Percentiles rank a stretch among this genome's conserved stretches.
phyloP scores from a whole-genome alignment of 2,329 filamentous ascomycete species.

The Biscogniauxia sp. region DNA sequence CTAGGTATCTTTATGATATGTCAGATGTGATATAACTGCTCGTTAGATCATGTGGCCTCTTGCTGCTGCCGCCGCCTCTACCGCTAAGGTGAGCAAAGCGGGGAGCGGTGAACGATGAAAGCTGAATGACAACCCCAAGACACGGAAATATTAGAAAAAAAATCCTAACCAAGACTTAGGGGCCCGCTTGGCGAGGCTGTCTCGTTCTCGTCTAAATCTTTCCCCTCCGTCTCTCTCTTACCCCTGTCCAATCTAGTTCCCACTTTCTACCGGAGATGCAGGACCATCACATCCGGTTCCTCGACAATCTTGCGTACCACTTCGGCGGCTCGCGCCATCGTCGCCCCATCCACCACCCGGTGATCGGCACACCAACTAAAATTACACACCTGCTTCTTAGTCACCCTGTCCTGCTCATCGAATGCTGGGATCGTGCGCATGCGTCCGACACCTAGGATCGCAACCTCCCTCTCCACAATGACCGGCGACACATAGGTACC shows the following conservation, averaged over 20 bases:
- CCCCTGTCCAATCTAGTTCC: not conserved
- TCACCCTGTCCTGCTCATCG: slow-evolving; percentile 54
- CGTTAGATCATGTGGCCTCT: not conserved
- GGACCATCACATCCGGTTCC: slow-evolving; percentile 81
- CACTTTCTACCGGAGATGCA: slow-evolving; percentile 65
- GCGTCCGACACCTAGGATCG: slow-evolving; percentile 85
- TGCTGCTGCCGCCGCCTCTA: not conserved
- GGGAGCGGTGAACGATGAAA: not conserved
- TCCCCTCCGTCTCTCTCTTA: too few species aligned
- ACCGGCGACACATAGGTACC: slow-evolving; percentile 90
- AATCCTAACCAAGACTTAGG: not conserved
- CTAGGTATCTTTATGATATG: not conserved
- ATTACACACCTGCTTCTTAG: slow-evolving; percentile 77
- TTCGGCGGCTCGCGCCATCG: slow-evolving; percentile 87
- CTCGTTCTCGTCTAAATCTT: too few species aligned
- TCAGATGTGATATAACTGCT: not conserved
- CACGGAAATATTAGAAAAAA: not conserved
- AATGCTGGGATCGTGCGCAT: slow-evolving; percentile 82
- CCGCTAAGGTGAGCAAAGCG: not conserved
- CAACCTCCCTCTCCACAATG: slow-evolving; percentile 86
- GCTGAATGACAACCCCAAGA: not conserved
- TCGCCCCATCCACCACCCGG: slow-evolving; percentile 89
- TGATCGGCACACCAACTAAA: slow-evolving; percentile 98
- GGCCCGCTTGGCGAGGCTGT: not conserved
- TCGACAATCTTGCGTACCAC: slow-evolving; percentile 76